Percentiles rank a stretch among this genome's conserved stretches.
Conservation (phyloP, 805 yeast genomes). For the Nakazawaea ambrosiae region DNA sequence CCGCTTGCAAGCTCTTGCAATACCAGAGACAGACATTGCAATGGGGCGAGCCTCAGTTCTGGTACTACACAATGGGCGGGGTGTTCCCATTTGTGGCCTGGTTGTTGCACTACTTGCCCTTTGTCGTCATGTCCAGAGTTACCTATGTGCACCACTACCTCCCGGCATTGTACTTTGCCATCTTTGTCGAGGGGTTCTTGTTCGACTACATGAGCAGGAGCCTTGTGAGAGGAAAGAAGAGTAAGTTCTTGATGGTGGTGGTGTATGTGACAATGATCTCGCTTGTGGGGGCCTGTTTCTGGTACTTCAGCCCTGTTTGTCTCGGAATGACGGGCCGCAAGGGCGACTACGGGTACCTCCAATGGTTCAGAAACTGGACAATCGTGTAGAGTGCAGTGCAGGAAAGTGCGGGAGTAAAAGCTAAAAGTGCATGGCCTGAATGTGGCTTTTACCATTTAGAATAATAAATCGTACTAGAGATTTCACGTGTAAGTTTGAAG, state of each 20-base stretch:
- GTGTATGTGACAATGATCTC: conserved; percentile 35
- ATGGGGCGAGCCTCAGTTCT: conserved; percentile 4
- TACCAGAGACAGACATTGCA: conserved; percentile 68
- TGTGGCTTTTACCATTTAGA: no score
- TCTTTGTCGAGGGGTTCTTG: conserved; percentile 47
- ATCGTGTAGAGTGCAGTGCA: conserved; percentile 19
- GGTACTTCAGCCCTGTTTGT: conserved; percentile 54
- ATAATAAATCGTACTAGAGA: no score
- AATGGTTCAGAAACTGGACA: conserved; percentile 45
- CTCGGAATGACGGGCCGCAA: conserved; percentile 57
- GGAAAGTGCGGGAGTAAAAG: no score
- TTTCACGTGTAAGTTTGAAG: no score
- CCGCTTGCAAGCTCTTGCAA: conserved; percentile 29
- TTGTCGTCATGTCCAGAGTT: conserved; percentile 90
- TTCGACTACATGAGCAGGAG: conserved; percentile 37
- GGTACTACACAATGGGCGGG: conserved; percentile 44
- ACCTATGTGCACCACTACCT: conserved; percentile 95
- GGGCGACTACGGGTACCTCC: conserved; percentile 31
- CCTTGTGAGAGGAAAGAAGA: conserved; percentile 17
- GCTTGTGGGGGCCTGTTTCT: conserved; percentile 45
- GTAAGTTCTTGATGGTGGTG: conserved; percentile 15
- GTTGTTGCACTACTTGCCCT: conserved; percentile 84
- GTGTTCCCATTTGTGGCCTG: conserved; percentile 85
- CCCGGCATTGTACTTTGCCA: conserved; percentile 92
- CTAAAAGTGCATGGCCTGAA: no score